Conservation (phyloP, 2,329 filamentous ascomycete species). For the Colletotrichum sp. region DNA sequence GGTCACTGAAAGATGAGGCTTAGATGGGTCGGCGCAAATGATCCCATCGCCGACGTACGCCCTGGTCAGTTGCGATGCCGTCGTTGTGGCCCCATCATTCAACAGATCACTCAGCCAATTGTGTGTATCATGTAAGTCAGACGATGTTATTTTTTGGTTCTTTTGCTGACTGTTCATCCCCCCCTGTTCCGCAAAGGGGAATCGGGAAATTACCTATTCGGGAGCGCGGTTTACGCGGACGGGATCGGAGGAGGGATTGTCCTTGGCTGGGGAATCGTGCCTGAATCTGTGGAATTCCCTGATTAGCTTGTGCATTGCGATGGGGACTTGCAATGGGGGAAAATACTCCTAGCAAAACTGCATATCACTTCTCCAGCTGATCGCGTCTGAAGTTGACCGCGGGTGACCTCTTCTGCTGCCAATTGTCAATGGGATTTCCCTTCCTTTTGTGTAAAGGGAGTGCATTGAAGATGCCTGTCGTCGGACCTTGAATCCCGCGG, state of each 20-base stretch:
- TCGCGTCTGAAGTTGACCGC: not conserved
- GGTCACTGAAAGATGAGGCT: not conserved
- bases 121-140: not conserved
- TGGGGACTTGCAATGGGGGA: not conserved
- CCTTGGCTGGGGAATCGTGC: not conserved
- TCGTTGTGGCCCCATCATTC: not conserved
- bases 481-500: not conserved
- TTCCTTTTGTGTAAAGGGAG: not conserved
- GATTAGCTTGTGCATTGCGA: not conserved
- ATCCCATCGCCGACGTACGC: not conserved
- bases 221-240: not conserved
- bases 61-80: not conserved
- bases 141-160: not conserved
- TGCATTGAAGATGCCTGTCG: not conserved
- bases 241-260: constrained; percentile 8
- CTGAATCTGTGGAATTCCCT: not conserved
- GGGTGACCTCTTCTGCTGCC: not conserved
- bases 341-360: not conserved
- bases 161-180: not conserved
- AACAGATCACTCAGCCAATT: not conserved
- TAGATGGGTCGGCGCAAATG: not conserved
- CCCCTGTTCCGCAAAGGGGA: not conserved
- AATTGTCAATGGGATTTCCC: not conserved
- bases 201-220: constrained; percentile 4
- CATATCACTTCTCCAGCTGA: not conserved